phyloP scores from a whole-genome alignment of 495 filamentous ascomycete species.

The Physcia stellaris region DNA sequence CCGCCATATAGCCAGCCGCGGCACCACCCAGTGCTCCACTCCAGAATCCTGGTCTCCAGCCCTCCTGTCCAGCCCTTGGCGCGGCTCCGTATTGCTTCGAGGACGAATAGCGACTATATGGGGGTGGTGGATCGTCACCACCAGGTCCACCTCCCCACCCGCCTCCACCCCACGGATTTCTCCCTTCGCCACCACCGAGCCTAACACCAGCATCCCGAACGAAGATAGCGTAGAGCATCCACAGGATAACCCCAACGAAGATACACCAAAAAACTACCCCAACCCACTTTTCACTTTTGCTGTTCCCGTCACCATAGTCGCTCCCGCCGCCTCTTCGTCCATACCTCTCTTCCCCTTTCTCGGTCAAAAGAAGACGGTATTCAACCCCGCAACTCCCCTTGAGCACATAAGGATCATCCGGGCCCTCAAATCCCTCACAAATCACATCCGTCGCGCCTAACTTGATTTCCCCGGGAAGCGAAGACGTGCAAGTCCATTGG shows the following conservation, averaged over 20 bases:
- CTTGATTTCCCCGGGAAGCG: conserved; percentile 71
- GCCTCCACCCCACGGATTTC: conserved; percentile 26
- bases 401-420: conserved; percentile 70
- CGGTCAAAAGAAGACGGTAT: conserved; percentile 71
- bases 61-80: conserved; percentile 24
- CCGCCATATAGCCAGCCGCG: conserved; percentile 56
- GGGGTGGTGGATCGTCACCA: conserved; percentile 44
- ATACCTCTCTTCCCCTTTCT: conserved; percentile 60
- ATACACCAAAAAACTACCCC: conserved; percentile 35
- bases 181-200: conserved; percentile 23
- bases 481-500: conserved; percentile 78
- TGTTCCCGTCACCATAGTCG: conserved; percentile 11
- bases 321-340: conserved; percentile 21
- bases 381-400: conserved; percentile 90
- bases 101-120: conserved; percentile 43
- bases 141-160: conserved; percentile 35
- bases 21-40: conserved; percentile 57
- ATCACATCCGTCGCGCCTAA: conserved; percentile 81
- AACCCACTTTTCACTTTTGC: neutral
- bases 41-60: conserved; percentile 86
- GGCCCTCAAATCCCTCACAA: conserved; percentile 72
- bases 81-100: conserved; percentile 34
- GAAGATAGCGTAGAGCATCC: conserved; percentile 21
- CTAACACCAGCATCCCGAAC: conserved; percentile 19
- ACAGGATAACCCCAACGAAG: conserved; percentile 25